Evolutionary conservation across 306 rosid genomes (phyloP).

Genomic region (Fragaria nilgerrensis): DNA sequence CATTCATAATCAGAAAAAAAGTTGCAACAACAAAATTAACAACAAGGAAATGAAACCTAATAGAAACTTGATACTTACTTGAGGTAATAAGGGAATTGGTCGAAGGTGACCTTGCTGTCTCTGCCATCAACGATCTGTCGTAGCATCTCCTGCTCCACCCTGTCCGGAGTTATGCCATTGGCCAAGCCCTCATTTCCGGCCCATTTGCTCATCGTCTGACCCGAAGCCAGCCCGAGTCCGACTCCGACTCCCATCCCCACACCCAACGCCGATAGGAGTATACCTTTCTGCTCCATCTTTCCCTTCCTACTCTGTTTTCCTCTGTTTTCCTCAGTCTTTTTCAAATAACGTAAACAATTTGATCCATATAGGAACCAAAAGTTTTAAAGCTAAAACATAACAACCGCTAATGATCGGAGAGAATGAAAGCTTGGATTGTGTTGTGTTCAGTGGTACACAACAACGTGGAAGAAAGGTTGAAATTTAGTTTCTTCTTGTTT

Average conservation of each 20-base stretch:
- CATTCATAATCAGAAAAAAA: neutral
- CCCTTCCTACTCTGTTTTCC: neutral
- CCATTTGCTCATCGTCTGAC: constrained; percentile 57
- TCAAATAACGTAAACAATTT: neutral
- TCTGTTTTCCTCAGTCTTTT: neutral
- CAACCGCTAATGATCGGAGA: neutral
- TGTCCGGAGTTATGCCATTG: constrained; percentile 41
- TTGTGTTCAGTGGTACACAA: neutral
- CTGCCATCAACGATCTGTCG: constrained; percentile 61
- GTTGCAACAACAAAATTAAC: neutral
- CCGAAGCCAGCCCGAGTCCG: constrained; percentile 80
- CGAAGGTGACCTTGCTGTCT: constrained; percentile 71
- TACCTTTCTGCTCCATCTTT: constrained; percentile 72
- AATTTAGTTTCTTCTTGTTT: neutral
- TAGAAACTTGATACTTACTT: constrained; percentile 29
- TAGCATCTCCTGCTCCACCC: constrained; percentile 67
- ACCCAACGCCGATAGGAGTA: constrained; percentile 71
- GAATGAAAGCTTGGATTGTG: neutral
- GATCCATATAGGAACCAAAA: neutral
- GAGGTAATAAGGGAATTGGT: constrained; percentile 76
- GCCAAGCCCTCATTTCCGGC: constrained; percentile 26
- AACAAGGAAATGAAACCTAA: neutral
- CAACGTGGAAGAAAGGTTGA: neutral
- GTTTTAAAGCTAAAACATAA: neutral
- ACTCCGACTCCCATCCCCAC: constrained; percentile 93